A percentile compares a stretch with the other conserved stretches of the same genome.
phyloP scores from a whole-genome alignment of 306 rosid genomes.

The barrel medic (Medicago truncatula) region MtrunA17r5.0-ANR NC_053042.1:52697501-52698000 shows the following conservation, averaged over 20 bases:
- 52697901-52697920: conserved; percentile 19
- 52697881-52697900: conserved; percentile 18
- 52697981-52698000: conserved; percentile 20
- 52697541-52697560: conserved; percentile 92
- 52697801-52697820: conserved; percentile 85
- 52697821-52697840: conserved; percentile 74
- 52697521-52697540: conserved; percentile 68
- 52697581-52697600: conserved; percentile 62
- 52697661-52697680: conserved; percentile 79
- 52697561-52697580: conserved; percentile 81
- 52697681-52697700: conserved; percentile 73
- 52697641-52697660: conserved; percentile 51
- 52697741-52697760: conserved; percentile 68
- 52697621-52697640: conserved; percentile 72
- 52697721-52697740: conserved; percentile 86
- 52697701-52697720: conserved; percentile 67
- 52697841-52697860: conserved; percentile 46
- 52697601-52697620: conserved; percentile 56
- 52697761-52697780: conserved; percentile 93
- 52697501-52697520: conserved; percentile 84
- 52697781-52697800: conserved; percentile 91
- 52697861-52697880: conserved; percentile 4
- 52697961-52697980: conserved; percentile 18
- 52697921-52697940: conserved; percentile 46
- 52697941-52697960: conserved; percentile 37